A percentile compares a stretch with the other conserved stretches of the same genome.
Evolutionary conservation across 257 asterid genomes (phyloP).

Genomic region (Solanum okadae): DNA sequence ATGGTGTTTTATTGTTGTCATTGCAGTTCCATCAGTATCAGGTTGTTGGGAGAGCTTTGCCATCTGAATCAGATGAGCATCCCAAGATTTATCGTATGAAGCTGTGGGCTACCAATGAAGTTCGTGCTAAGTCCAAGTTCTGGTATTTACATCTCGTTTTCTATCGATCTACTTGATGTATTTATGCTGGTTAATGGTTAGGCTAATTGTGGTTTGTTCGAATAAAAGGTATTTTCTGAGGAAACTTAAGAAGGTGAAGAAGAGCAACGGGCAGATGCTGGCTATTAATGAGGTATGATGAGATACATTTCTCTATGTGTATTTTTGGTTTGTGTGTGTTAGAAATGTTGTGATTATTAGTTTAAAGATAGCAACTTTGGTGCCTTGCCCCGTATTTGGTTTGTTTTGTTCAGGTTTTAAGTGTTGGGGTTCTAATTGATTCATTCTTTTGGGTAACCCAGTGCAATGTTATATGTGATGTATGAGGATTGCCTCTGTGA

Average conservation of each 20-base stretch:
- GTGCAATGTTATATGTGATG: neutral
- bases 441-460: neutral
- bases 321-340: neutral
- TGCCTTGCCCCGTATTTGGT: neutral
- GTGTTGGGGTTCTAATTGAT: neutral
- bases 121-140: conserved; percentile 81
- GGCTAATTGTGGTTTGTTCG: neutral
- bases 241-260: conserved; percentile 83
- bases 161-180: neutral
- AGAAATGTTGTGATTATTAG: neutral
- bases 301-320: neutral
- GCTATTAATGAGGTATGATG: conserved; percentile 66
- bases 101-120: conserved; percentile 23
- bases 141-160: conserved; percentile 16
- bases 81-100: conserved; percentile 91
- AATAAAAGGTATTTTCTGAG: conserved; percentile 62
- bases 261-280: conserved; percentile 73
- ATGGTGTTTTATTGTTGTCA: neutral
- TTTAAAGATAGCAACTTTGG: neutral
- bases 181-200: neutral
- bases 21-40: conserved; percentile 81
- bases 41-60: conserved; percentile 85
- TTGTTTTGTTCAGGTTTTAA: neutral
- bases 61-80: conserved; percentile 68
- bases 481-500: neutral